These are phyloP conservation scores for Aquilaria malaccensis DNA, from an alignment of 345 rosid genomes.

Conservation along the genomic window DNA sequence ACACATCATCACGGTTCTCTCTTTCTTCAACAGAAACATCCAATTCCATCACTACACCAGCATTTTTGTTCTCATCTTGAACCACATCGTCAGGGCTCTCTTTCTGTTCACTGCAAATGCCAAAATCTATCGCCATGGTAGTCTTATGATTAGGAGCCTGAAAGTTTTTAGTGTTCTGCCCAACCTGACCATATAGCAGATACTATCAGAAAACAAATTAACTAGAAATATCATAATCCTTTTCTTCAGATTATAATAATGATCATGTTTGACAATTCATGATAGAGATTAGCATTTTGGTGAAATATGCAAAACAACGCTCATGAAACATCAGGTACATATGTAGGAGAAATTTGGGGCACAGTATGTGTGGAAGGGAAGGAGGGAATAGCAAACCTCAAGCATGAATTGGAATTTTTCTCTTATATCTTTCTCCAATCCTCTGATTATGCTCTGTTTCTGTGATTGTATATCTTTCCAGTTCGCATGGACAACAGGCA, in stretches of 20 bases:
- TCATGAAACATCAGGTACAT: background rate
- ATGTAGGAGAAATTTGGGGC: background rate
- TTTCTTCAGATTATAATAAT: background rate
- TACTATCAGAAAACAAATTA: background rate
- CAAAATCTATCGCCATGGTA: no score
- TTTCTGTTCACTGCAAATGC: constrained; percentile 4
- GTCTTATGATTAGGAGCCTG: background rate
- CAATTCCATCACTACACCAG: constrained; percentile 9
- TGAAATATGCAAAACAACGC: constrained; percentile 5
- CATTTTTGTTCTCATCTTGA: constrained; percentile 24
- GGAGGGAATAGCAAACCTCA: constrained; percentile 40
- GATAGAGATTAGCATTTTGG: background rate
- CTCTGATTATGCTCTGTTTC: constrained; percentile 38
- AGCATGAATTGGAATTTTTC: constrained; percentile 26
- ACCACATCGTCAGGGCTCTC: constrained; percentile 18
- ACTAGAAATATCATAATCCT: background rate
- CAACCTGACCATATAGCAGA: constrained; percentile 21
- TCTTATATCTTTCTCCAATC: constrained; percentile 56
- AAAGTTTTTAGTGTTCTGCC: background rate
- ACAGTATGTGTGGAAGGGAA: background rate
- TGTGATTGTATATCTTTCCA: constrained; percentile 56
- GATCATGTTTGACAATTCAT: no score
- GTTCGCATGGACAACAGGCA: constrained; percentile 60
- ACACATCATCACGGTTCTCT: constrained; percentile 19
- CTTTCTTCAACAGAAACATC: constrained; percentile 24